Percentiles rank a stretch among this genome's conserved stretches.
phyloP scores from a whole-genome alignment of 495 filamentous ascomycete genomes.

The Tetracladium setigerum region DNA sequence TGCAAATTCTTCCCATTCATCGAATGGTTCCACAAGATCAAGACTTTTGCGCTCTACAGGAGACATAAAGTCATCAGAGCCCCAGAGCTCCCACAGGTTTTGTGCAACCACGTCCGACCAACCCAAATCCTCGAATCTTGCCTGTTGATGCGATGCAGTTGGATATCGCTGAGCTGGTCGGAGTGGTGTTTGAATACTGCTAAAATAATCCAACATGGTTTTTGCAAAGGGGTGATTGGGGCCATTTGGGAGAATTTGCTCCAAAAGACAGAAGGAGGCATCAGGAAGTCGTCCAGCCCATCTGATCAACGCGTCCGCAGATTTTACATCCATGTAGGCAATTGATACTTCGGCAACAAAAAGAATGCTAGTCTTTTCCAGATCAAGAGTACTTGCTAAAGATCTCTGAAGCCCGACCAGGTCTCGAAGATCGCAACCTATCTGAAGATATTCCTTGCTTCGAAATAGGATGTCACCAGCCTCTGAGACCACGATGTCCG shows the following conservation, averaged over 20 bases:
- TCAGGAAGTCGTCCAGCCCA: constrained; percentile 61
- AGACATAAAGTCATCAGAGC: constrained; percentile 50
- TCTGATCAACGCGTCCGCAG: constrained; percentile 62
- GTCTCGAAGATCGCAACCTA: constrained; percentile 77
- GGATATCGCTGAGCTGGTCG: constrained; percentile 67
- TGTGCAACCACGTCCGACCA: constrained; percentile 55
- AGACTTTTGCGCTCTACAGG: constrained; percentile 45
- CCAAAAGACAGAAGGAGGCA: constrained; percentile 73
- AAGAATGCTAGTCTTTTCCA: constrained; percentile 53
- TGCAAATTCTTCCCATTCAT: constrained; percentile 95
- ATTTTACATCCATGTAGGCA: constrained; percentile 79
- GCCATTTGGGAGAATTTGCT: constrained; percentile 78
- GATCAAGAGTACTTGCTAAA: constrained; percentile 45
- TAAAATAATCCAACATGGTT: constrained; percentile 82
- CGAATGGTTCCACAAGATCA: constrained; percentile 72
- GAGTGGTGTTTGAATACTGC: constrained; percentile 70
- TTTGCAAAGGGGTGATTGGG: constrained; percentile 72
- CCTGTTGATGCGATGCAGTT: constrained; percentile 49
- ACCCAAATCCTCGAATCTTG: constrained; percentile 56
- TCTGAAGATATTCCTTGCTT: constrained; percentile 64
- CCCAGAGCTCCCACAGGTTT: constrained; percentile 77
- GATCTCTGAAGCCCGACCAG: constrained; percentile 46
- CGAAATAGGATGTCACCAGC: constrained; percentile 43
- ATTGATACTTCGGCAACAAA: constrained; percentile 86
- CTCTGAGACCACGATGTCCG: constrained; percentile 28